Evolutionary conservation across 805 yeast genomes (phyloP).

Genomic region (Torulaspora franciscae): DNA sequence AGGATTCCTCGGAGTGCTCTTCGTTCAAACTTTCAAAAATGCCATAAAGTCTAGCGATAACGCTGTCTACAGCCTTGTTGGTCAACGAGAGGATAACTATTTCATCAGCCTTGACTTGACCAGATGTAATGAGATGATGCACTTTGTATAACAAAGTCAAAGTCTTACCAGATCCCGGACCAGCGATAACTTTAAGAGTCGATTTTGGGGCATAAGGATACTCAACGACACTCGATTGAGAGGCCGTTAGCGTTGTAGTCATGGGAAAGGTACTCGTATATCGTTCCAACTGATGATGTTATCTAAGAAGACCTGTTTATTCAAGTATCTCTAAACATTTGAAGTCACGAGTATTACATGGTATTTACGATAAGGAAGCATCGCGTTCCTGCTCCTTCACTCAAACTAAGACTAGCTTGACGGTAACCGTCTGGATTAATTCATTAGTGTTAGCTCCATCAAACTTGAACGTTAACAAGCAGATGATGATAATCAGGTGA

Average conservation of each 20-base stretch:
- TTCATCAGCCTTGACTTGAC: slow-evolving; percentile 44
- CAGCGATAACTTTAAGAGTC: slow-evolving; percentile 53
- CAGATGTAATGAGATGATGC: slow-evolving; percentile 40
- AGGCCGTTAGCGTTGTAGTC: slow-evolving; percentile 34
- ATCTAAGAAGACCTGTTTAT: neutral
- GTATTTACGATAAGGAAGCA: neutral
- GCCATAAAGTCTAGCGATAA: slow-evolving; percentile 31
- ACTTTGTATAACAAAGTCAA: slow-evolving; percentile 52
- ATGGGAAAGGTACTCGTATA: neutral
- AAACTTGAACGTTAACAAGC: neutral
- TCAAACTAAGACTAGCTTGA: neutral
- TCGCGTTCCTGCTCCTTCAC: too few species aligned
- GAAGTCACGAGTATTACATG: neutral
- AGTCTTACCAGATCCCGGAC: slow-evolving; percentile 76
- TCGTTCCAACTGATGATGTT: neutral
- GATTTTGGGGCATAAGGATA: slow-evolving; percentile 39
- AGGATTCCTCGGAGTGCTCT: slow-evolving; percentile 5
- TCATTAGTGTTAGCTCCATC: neutral
- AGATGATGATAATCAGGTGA: slow-evolving; percentile 7
- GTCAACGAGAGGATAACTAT: slow-evolving; percentile 64
- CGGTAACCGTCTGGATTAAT: too few species aligned
- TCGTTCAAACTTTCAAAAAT: slow-evolving; percentile 36
- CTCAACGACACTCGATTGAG: slow-evolving; percentile 45
- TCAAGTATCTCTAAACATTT: neutral
- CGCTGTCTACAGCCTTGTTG: slow-evolving; percentile 57